phyloP scores from a whole-genome alignment of 2,329 filamentous ascomycete genomes.

The Akanthomyces dipterigenus region DNA sequence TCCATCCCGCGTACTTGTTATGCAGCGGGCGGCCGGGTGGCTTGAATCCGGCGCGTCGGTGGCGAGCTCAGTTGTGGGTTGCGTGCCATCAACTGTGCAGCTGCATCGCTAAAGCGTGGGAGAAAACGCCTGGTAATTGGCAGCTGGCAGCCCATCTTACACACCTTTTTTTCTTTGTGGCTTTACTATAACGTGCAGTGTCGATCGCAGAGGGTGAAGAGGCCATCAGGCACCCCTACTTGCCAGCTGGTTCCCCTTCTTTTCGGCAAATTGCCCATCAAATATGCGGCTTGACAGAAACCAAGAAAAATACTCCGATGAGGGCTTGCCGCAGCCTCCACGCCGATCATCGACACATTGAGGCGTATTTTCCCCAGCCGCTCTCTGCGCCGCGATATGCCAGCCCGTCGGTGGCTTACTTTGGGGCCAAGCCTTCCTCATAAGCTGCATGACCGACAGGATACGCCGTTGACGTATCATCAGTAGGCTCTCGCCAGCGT shows the following conservation, averaged over 20 bases:
- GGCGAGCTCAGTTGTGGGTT: not conserved
- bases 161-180: not conserved
- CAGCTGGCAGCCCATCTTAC: not conserved
- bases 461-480: not conserved
- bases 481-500: not conserved
- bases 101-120: not conserved
- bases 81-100: not conserved
- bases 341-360: not conserved
- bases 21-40: not conserved
- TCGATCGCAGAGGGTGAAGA: not conserved
- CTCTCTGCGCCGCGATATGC: not conserved
- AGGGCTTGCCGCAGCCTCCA: not conserved
- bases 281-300: not conserved
- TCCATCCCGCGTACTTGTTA: not conserved
- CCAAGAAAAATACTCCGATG: not conserved
- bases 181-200: constrained; percentile 4
- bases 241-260: not conserved
- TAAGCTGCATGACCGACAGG: not conserved
- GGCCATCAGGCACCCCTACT: not conserved
- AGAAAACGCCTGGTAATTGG: not conserved
- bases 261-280: not conserved
- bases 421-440: not conserved
- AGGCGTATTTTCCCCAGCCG: not conserved
- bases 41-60: not conserved
- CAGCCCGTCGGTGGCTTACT: not conserved